Evolutionary conservation across 2,329 filamentous ascomycete species (phyloP), one percentile per base, ranked within the genome.

Genomic region (Penicillium sp.): DNA sequence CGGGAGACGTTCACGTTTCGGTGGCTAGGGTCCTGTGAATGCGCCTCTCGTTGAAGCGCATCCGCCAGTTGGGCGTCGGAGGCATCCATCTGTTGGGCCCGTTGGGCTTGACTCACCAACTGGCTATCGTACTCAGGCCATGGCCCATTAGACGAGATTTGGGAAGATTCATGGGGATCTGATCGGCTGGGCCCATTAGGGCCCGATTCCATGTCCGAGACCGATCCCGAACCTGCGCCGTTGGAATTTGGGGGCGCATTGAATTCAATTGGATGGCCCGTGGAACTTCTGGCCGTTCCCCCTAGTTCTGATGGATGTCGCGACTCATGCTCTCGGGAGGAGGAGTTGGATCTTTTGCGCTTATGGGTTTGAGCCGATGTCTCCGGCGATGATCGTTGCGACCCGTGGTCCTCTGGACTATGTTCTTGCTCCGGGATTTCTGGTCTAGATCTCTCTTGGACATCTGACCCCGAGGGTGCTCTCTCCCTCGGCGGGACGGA

Each of bases 301-400:
- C 24, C n/a, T 69, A 49, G 71, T 66, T 73, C 54, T 13, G 53
- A 75, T 69, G 50, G 64, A 74, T 57, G 74, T 71, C 56, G 58
- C 64, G 62, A 59, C 63, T 56, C 59, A 68, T 64, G 73, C 55
- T 87, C 87, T 37, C 79, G 39, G 19, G 39, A 42, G 39, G 35
- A 72, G 6, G 88, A 90, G 46, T 80, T 77, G 7, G 90, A 91
- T 58, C 90, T 84, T 74, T 91, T 93, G 56, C 81, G 74, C 63
- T 82, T 82, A 67, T 86, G 84, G 61, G 64, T 65, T 56, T 62
- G 61, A 46, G 44, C 61, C 56, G 71, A 68, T 2, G 66, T 63
- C 1, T 70, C 71, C 31, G 58, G 65, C 42, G 62, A 68, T 19
- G 68, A 49, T 67, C 63, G 13, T 68, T 66, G 51, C 65, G 67